phyloP scores from a whole-genome alignment of 805 yeast species.

The Kazachstania bromeliacearum region DNA sequence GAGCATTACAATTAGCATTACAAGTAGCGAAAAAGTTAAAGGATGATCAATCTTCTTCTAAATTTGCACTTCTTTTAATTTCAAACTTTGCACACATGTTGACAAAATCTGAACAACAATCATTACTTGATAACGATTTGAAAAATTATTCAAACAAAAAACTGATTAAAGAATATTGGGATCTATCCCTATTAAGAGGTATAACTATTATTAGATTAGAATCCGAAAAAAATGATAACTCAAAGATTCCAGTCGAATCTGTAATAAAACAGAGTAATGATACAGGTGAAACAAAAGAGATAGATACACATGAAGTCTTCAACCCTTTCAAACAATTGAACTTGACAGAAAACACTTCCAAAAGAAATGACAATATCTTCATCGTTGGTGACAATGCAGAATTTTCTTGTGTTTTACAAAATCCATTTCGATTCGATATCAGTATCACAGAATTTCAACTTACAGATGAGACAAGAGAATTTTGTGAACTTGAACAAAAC shows the following conservation, averaged over 20 bases:
- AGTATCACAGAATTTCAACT: constrained; percentile 44
- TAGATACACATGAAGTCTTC: constrained; percentile 38
- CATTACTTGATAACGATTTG: constrained; percentile 25
- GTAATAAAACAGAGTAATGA: no score
- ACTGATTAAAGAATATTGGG: constrained; percentile 51
- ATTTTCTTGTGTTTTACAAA: constrained; percentile 50
- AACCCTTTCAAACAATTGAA: constrained; percentile 41
- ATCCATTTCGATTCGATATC: constrained; percentile 72
- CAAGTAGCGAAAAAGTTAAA: constrained; percentile 43
- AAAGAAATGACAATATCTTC: constrained; percentile 7
- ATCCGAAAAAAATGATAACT: constrained; percentile 13
- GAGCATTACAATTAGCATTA: constrained; percentile 43
- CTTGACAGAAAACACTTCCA: constrained; percentile 6
- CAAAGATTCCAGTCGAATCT: constrained; percentile 12
- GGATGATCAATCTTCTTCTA: constrained; percentile 36
- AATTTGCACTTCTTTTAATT: constrained; percentile 45
- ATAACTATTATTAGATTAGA: constrained; percentile 31
- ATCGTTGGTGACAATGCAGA: constrained; percentile 57
- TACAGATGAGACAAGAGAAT: constrained; percentile 23
- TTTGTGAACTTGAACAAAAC: constrained; percentile 13
- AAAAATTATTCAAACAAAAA: constrained; percentile 20
- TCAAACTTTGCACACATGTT: constrained; percentile 47
- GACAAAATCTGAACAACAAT: constrained; percentile 48
- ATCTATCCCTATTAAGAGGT: constrained; percentile 52
- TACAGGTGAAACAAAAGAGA: constrained; percentile 6